phyloP scores from a whole-genome alignment of 2,329 filamentous ascomycete genomes.

The Talaromyces sp. region DNA sequence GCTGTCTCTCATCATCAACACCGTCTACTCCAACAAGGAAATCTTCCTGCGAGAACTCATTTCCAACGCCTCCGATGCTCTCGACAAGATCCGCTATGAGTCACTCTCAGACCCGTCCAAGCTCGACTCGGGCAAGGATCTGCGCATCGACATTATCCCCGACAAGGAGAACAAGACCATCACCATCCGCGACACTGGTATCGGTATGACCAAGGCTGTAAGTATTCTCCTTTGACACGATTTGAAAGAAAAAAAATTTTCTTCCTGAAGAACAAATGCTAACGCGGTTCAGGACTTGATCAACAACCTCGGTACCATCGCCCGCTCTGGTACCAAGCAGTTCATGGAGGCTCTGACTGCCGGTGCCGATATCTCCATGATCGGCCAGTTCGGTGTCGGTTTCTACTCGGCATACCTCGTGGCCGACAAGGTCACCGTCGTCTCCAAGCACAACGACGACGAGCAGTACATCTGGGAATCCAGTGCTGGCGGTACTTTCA shows the following conservation, averaged over 20 bases:
- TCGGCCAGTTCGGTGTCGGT: conserved; percentile 99
- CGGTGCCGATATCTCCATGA: conserved; percentile 99
- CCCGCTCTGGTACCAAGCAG: conserved; percentile 98
- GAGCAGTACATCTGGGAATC: conserved; percentile 99
- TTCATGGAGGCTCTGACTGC: conserved; percentile 99
- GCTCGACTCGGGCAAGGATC: conserved; percentile 95
- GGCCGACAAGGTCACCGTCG: conserved; percentile 88
- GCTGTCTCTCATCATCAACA: conserved; percentile 99
- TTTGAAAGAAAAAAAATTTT: neutral
- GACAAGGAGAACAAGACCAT: conserved; percentile 97
- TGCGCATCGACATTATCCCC: conserved; percentile 98
- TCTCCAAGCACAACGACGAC: conserved; percentile 99
- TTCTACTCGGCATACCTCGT: conserved; percentile 99
- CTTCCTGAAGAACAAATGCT: neutral
- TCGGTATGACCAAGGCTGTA: conserved; percentile 99
- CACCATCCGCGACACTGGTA: conserved; percentile 95
- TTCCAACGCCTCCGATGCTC: conserved; percentile 96
- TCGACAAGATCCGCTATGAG: conserved; percentile 99
- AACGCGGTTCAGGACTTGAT: conserved; percentile 68
- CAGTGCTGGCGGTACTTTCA: conserved; percentile 94
- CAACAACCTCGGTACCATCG: conserved; percentile 99
- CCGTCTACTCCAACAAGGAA: conserved; percentile 99
- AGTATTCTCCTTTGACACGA: conserved; percentile 39
- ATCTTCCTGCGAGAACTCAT: conserved; percentile 98
- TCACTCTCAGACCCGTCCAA: conserved; percentile 93